These are phyloP conservation scores for Pulveroboletus ravenelii DNA, from an alignment of 768 basidiomycete genomes.

Conservation along the genomic window DNA sequence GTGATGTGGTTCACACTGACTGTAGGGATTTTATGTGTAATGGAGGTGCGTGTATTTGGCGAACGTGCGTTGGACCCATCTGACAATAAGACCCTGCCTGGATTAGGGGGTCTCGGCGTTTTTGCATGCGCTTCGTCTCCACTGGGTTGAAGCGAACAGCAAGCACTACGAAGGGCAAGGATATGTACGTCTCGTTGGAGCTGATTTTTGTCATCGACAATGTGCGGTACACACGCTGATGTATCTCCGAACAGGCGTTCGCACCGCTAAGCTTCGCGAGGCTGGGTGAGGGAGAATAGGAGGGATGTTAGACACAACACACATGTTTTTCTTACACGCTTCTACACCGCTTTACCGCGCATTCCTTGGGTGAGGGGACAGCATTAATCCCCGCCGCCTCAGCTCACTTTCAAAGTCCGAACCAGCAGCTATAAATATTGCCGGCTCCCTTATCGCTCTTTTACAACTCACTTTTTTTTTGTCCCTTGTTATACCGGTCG, in stretches of 20 bases:
- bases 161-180: slow-evolving; percentile 92
- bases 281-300: slow-evolving; percentile 35
- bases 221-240: slow-evolving; percentile 28
- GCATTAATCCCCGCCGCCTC: no score
- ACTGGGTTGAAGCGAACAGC: slow-evolving; percentile 98
- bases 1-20: slow-evolving; percentile 78
- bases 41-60: slow-evolving; percentile 68
- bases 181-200: slow-evolving; percentile 55
- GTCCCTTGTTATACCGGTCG: slow-evolving; percentile 32
- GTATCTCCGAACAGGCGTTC: slow-evolving; percentile 38
- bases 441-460: slow-evolving; percentile 5
- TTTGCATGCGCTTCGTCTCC: slow-evolving; percentile 90
- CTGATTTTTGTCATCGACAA: slow-evolving; percentile 14
- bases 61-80: slow-evolving; percentile 15
- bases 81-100: slow-evolving; percentile 7
- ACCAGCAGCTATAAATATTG: slow-evolving; percentile 13
- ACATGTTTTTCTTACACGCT: slow-evolving; percentile 5
- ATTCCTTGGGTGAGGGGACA: not conserved
- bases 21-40: slow-evolving; percentile 77
- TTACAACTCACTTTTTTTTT: slow-evolving; percentile 27
- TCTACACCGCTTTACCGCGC: no score
- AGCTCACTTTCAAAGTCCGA: slow-evolving; percentile 31
- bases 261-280: slow-evolving; percentile 45
- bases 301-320: slow-evolving; percentile 5
- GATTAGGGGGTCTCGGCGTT: slow-evolving; percentile 88